phyloP scores from a whole-genome alignment of 192 early-diverging fungal species.

The Coemansia sp. region DNA sequence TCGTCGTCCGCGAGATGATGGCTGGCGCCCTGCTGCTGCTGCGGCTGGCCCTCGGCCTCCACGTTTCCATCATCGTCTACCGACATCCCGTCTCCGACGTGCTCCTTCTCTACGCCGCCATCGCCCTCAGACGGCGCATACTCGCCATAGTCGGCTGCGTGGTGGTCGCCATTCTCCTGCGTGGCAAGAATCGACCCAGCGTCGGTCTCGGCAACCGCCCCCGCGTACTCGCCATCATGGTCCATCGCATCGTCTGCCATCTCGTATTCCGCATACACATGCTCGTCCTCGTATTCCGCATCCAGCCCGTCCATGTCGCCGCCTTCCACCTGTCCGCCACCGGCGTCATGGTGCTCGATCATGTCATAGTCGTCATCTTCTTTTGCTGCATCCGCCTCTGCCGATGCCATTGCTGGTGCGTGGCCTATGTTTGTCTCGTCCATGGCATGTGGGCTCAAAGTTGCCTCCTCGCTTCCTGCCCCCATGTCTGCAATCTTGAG shows the following conservation, averaged over 20 bases:
- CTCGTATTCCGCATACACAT: constrained; percentile 36
- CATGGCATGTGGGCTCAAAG: constrained; percentile 6
- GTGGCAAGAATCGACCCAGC: constrained; percentile 40
- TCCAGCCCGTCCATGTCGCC: constrained; percentile 1
- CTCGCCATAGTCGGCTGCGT: constrained; percentile 5
- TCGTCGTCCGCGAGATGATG: not conserved
- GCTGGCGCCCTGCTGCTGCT: constrained; percentile 6
- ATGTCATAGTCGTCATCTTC: constrained; percentile 25
- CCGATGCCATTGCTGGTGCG: not conserved
- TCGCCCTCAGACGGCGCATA: constrained; percentile 16
- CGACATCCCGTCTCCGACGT: constrained; percentile 10
- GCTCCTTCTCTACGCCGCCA: constrained; percentile 3
- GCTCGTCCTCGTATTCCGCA: constrained; percentile 8
- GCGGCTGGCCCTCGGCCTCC: constrained; percentile 10
- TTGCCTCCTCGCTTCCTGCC: constrained; percentile 6
- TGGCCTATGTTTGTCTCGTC: not conserved
- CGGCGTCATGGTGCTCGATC: constrained; percentile 17
- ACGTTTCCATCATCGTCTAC: constrained; percentile 20
- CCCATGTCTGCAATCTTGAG: not conserved
- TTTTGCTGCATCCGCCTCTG: not conserved
- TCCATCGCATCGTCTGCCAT: constrained; percentile 36
- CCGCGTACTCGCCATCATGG: constrained; percentile 22
- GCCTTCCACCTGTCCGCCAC: constrained; percentile 6
- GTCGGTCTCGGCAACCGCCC: constrained; percentile 22
- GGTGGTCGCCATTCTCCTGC: constrained; percentile 19